Base-by-base conservation (phyloP, 192 early-diverging fungal genomes). In the Podila horticola region DNA sequence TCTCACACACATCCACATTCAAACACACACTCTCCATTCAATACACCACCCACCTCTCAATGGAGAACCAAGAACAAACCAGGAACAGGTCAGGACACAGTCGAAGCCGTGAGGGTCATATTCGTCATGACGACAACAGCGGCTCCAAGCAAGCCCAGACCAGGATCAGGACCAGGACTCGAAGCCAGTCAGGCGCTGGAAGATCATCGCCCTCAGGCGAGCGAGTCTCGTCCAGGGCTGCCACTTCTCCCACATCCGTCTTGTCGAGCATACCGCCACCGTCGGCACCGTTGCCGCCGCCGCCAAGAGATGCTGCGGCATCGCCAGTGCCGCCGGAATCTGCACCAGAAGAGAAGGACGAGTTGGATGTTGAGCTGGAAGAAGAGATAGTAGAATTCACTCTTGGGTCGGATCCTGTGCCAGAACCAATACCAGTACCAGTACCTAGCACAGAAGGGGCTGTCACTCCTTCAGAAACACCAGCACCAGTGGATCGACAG, bases 381-480 rank as follows among this genome's bases (percentile, higher is more conserved):
- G 51, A 55, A 55, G 8, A 55, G 24, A 52, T 68, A 30, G 70
- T 67, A 64, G 69, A 17, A 45, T 0, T 45, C 15, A 17, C 13
- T 12, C 11, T 17, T 17, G 15, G 41, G 15, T 45, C 41, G 41
- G 13, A 45, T 4, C 15, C 41, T 45, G 13, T 45, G 13, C 11
- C 41, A 1, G 41, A 45, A 17, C 13, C 41, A 45, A 13, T 45
- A 45, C 34, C 69, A 38, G 63, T 68, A 65, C 71, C 61, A 6
- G 31, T 41, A 41, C 13, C 22, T 4, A 31, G 34, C 31, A 12
- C 48, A 50, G 28, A 31, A 45, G 45, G 5, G 36, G 0, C 64
- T 49, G 20, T n/a, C n/a, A n/a, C 0, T 4, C 26, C 48, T 10
- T 28, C 38, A 64, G n/a, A 22, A 22, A 1, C 36, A 26, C 31